A percentile compares a stretch with the other conserved stretches of the same genome.
Evolutionary conservation across 257 asterid species (phyloP).

Genomic region (Przewalskia tangutica): DNA sequence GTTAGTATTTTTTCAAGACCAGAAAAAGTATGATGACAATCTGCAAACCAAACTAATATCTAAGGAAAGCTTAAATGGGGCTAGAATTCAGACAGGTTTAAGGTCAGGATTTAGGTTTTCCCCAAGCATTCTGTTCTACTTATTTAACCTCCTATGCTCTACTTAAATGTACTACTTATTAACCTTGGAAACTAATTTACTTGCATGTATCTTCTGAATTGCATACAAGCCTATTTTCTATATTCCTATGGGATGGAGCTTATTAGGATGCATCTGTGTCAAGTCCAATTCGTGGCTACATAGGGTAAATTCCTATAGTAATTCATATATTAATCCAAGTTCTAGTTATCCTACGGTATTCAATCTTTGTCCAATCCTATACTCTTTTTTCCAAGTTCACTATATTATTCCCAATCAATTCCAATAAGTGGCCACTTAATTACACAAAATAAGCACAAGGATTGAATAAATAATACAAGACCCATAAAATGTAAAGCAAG

Average conservation of each 20-base stretch:
- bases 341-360: not conserved
- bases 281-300: not conserved
- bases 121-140: not conserved
- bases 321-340: not conserved
- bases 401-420: not conserved
- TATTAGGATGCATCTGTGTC: not conserved
- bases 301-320: not conserved
- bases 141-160: not conserved
- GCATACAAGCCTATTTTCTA: not conserved
- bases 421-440: not conserved
- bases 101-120: not conserved
- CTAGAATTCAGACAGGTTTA: not conserved
- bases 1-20: not conserved
- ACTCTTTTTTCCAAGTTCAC: not conserved
- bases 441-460: not conserved
- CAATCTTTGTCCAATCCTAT: not conserved
- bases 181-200: not conserved
- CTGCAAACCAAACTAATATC: not conserved
- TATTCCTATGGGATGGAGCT: not conserved
- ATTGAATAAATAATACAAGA: not conserved
- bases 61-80: not conserved
- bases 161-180: not conserved
- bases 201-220: not conserved
- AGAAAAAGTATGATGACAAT: not conserved
- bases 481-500: not conserved